Base-by-base conservation (phyloP, 2,329 filamentous ascomycete species). In the Ophiostoma populinum region DNA sequence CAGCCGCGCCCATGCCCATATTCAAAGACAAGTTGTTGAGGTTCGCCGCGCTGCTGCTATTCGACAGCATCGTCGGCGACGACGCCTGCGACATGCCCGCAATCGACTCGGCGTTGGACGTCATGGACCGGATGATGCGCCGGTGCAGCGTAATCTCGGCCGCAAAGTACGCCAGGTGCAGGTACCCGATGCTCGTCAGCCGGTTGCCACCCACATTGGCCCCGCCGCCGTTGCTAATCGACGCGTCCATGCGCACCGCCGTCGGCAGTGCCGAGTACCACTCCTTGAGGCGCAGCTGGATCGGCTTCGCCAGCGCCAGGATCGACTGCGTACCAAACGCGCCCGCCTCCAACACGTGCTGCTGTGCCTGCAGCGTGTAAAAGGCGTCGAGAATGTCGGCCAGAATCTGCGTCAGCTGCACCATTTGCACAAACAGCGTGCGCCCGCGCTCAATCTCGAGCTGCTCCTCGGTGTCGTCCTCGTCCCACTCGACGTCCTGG, bases 141-240 rank as follows among this genome's bases (percentile, higher is more conserved):
- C 86, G 74, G 53, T 94, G 86, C 16, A 94, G 75, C 0, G 81
- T 90, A 49, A 94, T 94, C 56, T 94, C 86, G 3, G 83, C 83
- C 2, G 86, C 85, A 49, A 92, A 93, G 56, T 94, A 94, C 35
- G 79, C 83, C 34, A 94, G 68, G 53, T 94, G 86, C 9, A 94
- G 67, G 49, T 85, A 87, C 12, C 80, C 80, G 35, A 72, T 70
- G 48, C 68, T 73, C 15, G 67, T 70, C 10, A 75, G 56, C 15
- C 64, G 61, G 39, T 49, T 62, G 40, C 52, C 53, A 38, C 49
- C 53, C 43, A 51, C 56, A 42, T 50, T 51, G 26, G 56, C 51
- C 41, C 46, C 48, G 39, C 44, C 45, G 24, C 47, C 41, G 8
- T 56, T 51, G 37, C 56, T 57, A 7, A 63, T 65, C 22, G 61